phyloP scores from a whole-genome alignment of 441 rosid genomes.

The Erodium chrysanthum region DNA sequence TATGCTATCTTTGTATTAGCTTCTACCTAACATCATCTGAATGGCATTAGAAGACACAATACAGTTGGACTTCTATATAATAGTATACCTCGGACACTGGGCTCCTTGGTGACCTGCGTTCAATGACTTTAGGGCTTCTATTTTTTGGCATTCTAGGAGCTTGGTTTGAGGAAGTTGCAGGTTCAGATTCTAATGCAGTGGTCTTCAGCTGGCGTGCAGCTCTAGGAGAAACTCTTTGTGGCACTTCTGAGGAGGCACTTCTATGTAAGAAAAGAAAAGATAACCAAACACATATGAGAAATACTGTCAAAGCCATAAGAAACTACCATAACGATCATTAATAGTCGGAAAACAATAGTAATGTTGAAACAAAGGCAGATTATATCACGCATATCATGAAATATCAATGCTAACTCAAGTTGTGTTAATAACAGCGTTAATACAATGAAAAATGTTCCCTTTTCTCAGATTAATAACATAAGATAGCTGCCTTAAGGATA shows the following conservation, averaged over 20 bases:
- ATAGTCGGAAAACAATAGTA: not conserved
- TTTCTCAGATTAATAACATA: not conserved
- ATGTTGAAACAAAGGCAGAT: not conserved
- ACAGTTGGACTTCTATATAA: not conserved
- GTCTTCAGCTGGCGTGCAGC: conserved; percentile 65
- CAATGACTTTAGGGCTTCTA: conserved; percentile 60
- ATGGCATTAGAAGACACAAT: not conserved
- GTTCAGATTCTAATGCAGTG: conserved; percentile 37
- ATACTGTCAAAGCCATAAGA: not conserved
- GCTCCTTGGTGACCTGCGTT: conserved; percentile 61
- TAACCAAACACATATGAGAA: not conserved
- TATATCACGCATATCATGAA: not conserved
- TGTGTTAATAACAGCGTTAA: not conserved
- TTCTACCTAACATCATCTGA: not conserved
- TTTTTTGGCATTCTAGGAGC: conserved; percentile 54
- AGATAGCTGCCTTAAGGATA: not conserved
- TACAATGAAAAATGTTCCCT: not conserved
- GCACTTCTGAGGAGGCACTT: conserved; percentile 47
- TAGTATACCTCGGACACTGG: conserved; percentile 58
- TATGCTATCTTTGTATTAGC: not conserved
- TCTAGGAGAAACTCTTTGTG: conserved; percentile 63
- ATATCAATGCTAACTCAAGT: not conserved
- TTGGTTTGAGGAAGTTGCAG: conserved; percentile 44
- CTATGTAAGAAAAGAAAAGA: conserved; percentile 22
- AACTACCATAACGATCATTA: not conserved